phyloP scores from a whole-genome alignment of 2,329 filamentous ascomycete species.

The Bipolaris bicolor region DNA sequence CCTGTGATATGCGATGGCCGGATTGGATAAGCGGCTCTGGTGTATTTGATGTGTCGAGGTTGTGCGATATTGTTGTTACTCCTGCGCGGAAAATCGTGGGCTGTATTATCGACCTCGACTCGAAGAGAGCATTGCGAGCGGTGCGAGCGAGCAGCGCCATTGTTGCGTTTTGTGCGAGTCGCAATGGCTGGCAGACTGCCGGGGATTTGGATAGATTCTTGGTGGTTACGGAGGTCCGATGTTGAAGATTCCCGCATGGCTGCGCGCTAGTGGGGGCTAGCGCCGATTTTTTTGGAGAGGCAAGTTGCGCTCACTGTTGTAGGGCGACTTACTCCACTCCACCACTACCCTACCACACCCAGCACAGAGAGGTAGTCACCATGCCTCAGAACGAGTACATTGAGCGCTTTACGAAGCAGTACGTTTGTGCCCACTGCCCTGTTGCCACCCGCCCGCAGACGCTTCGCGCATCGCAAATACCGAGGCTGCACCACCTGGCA shows the following conservation, averaged over 20 bases:
- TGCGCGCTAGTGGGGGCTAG: constrained; percentile 25
- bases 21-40: constrained; percentile 56
- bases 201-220: constrained; percentile 9
- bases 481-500: constrained; percentile 1
- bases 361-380: constrained; percentile 18
- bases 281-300: constrained; percentile 30
- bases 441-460: constrained; percentile 1
- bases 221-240: constrained; percentile 26
- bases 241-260: constrained; percentile 20
- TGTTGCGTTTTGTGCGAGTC: constrained; percentile 11
- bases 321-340: constrained; percentile 16
- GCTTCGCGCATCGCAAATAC: not conserved
- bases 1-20: constrained; percentile 47
- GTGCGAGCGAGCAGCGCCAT: constrained; percentile 57
- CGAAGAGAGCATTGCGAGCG: constrained; percentile 67
- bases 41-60: constrained; percentile 46
- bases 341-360: constrained; percentile 12
- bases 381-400: constrained; percentile 81
- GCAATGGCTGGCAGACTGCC: constrained; percentile 25
- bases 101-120: constrained; percentile 61
- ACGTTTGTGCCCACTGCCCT: constrained; percentile 43
- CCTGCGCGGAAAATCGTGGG: constrained; percentile 59
- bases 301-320: constrained; percentile 24
- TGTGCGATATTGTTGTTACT: constrained; percentile 52
- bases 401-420: constrained; percentile 75